Conservation (phyloP, 2,329 filamentous ascomycete genomes). For the Waltergamsia citrina region DNA sequence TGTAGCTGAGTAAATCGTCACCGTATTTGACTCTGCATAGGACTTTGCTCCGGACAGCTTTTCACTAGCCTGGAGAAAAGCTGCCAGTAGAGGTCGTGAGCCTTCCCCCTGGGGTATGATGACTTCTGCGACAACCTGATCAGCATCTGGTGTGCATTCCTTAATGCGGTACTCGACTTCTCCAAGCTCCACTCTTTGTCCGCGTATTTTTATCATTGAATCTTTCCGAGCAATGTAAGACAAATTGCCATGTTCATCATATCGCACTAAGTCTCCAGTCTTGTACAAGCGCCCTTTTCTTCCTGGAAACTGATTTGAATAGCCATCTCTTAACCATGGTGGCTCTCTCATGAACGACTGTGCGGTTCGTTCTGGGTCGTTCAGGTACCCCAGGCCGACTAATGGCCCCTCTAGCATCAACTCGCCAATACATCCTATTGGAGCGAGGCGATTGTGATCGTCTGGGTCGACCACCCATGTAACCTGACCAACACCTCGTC, state of each 20-base stretch:
- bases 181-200: conserved; percentile 43
- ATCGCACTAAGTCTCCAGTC: conserved; percentile 14
- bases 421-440: conserved; percentile 62
- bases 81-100: neutral
- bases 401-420: conserved; percentile 82
- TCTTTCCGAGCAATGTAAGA: conserved; percentile 40
- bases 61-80: neutral
- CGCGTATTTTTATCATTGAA: conserved; percentile 47
- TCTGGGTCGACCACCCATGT: conserved; percentile 28
- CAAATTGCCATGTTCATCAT: conserved; percentile 18
- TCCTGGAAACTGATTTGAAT: conserved; percentile 8
- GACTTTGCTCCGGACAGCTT: neutral
- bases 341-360: conserved; percentile 50
- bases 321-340: conserved; percentile 32
- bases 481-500: conserved; percentile 4
- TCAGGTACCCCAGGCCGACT: conserved; percentile 55
- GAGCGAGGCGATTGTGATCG: conserved; percentile 12
- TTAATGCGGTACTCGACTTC: conserved; percentile 15
- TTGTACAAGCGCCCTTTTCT: conserved; percentile 6
- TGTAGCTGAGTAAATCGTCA: neutral
- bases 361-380: conserved; percentile 38
- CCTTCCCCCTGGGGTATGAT: neutral
- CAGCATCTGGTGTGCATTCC: conserved; percentile 2
- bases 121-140: conserved; percentile 21
- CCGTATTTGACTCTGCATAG: neutral